Evolutionary conservation across 805 yeast species (phyloP).

Genomic region (Ogataea nitratoaversa): DNA sequence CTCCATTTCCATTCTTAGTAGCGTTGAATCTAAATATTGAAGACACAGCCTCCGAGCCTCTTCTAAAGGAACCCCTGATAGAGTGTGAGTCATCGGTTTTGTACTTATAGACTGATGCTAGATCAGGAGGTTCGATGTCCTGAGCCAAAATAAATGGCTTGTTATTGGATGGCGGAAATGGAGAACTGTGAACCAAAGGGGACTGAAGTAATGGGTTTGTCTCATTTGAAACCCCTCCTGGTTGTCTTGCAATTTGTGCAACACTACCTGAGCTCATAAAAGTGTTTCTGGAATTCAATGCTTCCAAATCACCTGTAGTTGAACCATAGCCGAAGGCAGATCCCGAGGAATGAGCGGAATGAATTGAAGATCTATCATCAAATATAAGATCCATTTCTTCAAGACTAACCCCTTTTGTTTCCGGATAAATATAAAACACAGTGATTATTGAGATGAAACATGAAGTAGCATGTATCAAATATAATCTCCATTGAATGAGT

Average conservation of each 20-base stretch:
- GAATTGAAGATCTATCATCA: slow-evolving; percentile 50
- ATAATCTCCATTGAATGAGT: slow-evolving; percentile 70
- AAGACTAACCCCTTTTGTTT: slow-evolving; percentile 80
- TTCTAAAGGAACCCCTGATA: slow-evolving; percentile 36
- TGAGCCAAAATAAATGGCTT: slow-evolving; percentile 24
- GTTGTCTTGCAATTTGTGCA: slow-evolving; percentile 25
- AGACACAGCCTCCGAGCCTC: slow-evolving; percentile 40
- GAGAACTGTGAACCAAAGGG: not conserved
- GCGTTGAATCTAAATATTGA: slow-evolving; percentile 25
- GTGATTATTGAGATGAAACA: slow-evolving; percentile 70
- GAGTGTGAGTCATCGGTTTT: slow-evolving; percentile 32
- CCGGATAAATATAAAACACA: slow-evolving; percentile 76
- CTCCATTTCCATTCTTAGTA: slow-evolving; percentile 19
- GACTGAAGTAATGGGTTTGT: slow-evolving; percentile 12
- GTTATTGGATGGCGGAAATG: slow-evolving; percentile 1
- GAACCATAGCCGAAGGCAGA: slow-evolving; percentile 13
- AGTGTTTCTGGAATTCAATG: slow-evolving; percentile 13
- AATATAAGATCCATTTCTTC: slow-evolving; percentile 92
- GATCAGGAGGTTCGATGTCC: slow-evolving; percentile 35
- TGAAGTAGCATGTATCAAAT: slow-evolving; percentile 74
- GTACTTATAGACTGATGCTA: slow-evolving; percentile 31
- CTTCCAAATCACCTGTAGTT: slow-evolving; percentile 15
- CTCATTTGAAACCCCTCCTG: slow-evolving; percentile 9
- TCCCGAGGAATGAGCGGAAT: slow-evolving; percentile 18
- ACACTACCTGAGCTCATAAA: slow-evolving; percentile 6